A percentile compares a stretch with the other conserved stretches of the same genome.
Conservation (phyloP, 768 basidiomycete genomes). For the Coprinellus aureogranulatus region DNA sequence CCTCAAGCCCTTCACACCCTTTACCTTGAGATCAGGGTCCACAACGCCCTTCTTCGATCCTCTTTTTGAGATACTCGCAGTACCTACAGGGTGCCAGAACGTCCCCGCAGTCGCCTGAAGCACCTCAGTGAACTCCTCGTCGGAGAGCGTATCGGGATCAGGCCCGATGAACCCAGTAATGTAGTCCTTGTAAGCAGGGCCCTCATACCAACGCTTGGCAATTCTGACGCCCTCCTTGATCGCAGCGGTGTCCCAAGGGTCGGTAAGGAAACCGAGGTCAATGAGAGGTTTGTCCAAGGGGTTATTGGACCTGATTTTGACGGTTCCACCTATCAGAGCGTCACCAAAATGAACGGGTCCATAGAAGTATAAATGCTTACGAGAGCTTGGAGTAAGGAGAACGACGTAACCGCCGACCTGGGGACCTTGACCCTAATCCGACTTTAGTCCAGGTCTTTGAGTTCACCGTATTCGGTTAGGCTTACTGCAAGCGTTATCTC, state of each 20-base stretch:
- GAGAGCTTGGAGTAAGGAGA: background rate
- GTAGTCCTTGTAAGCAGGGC: constrained; percentile 2
- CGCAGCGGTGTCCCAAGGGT: constrained; percentile 2
- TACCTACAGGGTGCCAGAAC: background rate
- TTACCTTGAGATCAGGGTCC: background rate
- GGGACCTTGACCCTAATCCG: background rate
- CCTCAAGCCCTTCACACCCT: background rate
- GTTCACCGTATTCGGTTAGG: constrained; percentile 2
- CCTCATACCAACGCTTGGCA: constrained; percentile 1
- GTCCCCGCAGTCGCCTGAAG: background rate
- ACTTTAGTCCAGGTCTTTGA: constrained; percentile 7
- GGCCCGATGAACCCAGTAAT: constrained; percentile 4
- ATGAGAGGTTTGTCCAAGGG: constrained; percentile 9
- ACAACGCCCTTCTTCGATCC: background rate
- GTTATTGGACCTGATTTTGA: constrained; percentile 6
- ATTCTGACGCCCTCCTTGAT: constrained; percentile 10
- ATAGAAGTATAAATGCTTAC: background rate
- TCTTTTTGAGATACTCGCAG: background rate
- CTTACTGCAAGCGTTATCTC: constrained; percentile 10
- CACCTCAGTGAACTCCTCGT: background rate
- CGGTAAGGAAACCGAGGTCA: constrained; percentile 4
- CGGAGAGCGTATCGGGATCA: background rate
- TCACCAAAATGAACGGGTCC: constrained; percentile 10
- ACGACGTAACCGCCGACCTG: background rate
- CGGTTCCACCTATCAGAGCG: constrained; percentile 13